Conservation (phyloP, 805 yeast species). For the Kockiozyma suomiensis region DNA sequence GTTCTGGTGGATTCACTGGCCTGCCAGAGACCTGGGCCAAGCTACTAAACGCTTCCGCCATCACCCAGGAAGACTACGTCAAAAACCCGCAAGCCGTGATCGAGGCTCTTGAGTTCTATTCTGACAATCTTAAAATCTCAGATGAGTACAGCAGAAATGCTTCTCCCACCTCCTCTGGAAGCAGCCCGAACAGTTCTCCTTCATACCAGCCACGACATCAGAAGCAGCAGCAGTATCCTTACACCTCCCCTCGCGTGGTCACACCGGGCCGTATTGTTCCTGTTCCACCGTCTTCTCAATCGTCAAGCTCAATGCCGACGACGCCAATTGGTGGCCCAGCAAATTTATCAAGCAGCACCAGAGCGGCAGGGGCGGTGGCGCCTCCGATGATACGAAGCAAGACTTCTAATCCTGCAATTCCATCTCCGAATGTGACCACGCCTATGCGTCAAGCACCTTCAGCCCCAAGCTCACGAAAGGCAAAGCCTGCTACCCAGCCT, state of each 20-base stretch:
- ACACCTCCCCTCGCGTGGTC: conserved; percentile 8
- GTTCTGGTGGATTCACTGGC: conserved; percentile 86
- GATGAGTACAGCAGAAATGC: conserved; percentile 28
- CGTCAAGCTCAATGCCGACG: not conserved
- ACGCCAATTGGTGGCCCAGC: not conserved
- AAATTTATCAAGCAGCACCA: not conserved
- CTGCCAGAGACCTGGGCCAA: conserved; percentile 92
- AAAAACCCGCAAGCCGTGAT: conserved; percentile 93
- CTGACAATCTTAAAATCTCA: conserved; percentile 37
- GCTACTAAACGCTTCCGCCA: conserved; percentile 79
- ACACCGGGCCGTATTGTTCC: conserved; percentile 16
- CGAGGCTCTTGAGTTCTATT: conserved; percentile 83
- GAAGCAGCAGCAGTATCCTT: conserved; percentile 32
- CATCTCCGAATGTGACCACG: not conserved
- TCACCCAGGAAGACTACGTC: conserved; percentile 82
- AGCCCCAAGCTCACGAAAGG: not conserved
- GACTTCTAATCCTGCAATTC: not conserved
- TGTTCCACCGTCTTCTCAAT: not conserved
- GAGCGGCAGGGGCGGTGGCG: not conserved
- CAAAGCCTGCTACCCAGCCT: conserved; percentile 1
- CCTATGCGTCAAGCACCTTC: conserved; percentile 22
- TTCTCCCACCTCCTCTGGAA: conserved; percentile 21
- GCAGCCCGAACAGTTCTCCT: conserved; percentile 3
- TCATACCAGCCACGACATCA: conserved; percentile 36
- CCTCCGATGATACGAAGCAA: conserved; percentile 5